phyloP scores from a whole-genome alignment of 2,329 filamentous ascomycete species.

The Aspergillus sp. region DNA sequence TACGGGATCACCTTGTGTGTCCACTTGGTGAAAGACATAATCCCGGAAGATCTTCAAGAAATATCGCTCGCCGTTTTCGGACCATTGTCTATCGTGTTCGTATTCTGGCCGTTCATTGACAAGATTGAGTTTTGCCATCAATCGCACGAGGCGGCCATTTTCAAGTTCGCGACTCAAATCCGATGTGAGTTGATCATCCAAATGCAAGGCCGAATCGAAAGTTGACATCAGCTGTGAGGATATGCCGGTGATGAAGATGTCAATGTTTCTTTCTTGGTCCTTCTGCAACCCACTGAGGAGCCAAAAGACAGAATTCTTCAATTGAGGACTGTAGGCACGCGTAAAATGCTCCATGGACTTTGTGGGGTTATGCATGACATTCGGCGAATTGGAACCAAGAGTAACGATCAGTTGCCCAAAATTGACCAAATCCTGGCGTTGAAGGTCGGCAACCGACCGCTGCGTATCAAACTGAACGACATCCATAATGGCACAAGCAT shows the following conservation, averaged over 20 bases:
- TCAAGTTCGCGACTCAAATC: constrained; percentile 78
- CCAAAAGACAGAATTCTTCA: constrained; percentile 78
- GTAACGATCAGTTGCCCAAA: constrained; percentile 82
- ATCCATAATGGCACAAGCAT: constrained; percentile 83
- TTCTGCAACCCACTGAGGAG: constrained; percentile 64
- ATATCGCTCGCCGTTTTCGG: constrained; percentile 88
- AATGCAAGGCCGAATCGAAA: constrained; percentile 74
- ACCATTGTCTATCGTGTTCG: constrained; percentile 73
- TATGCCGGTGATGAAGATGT: constrained; percentile 74
- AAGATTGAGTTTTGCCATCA: constrained; percentile 76
- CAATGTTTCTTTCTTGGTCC: constrained; percentile 64
- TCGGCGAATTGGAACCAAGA: constrained; percentile 65
- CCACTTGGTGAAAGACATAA: constrained; percentile 95
- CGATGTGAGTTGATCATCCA: constrained; percentile 67
- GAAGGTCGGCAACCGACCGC: constrained; percentile 66
- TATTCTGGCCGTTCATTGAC: constrained; percentile 89
- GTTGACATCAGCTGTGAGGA: constrained; percentile 69
- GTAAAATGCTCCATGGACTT: constrained; percentile 72
- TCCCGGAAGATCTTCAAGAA: constrained; percentile 92
- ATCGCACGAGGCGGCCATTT: constrained; percentile 77
- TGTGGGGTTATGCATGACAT: constrained; percentile 58
- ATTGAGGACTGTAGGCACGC: constrained; percentile 69
- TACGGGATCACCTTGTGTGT: constrained; percentile 74
- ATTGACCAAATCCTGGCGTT: constrained; percentile 80
- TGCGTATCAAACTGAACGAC: constrained; percentile 76